These are phyloP conservation scores for Starmerella stigmatis DNA, from an alignment of 805 yeast species.

Conservation along the genomic window DNA sequence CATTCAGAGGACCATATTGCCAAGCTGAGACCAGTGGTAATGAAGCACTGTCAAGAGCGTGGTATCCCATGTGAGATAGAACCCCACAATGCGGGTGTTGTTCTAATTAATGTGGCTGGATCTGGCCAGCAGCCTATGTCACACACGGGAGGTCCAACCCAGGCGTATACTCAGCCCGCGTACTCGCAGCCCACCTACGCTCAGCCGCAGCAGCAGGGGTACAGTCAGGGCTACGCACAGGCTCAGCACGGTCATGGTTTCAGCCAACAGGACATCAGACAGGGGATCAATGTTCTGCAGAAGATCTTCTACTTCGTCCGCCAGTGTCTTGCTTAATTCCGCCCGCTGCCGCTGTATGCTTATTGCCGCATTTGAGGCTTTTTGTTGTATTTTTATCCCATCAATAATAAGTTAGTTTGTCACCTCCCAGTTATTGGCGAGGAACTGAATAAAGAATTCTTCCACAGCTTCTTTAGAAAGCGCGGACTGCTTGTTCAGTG, in stretches of 20 bases:
- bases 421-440: conserved; percentile 48
- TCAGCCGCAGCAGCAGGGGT: conserved; percentile 9
- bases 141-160: conserved; percentile 31
- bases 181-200: conserved; percentile 5
- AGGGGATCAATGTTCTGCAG: conserved; percentile 18
- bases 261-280: conserved; percentile 1
- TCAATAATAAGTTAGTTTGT: conserved; percentile 4
- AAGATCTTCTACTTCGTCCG: conserved; percentile 20
- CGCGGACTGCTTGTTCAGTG: conserved; percentile 67
- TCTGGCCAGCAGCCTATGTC: too few relatives aligned
- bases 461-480: conserved; percentile 59
- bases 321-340: conserved; percentile 10
- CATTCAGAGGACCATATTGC: conserved; percentile 78
- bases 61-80: conserved; percentile 53
- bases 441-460: conserved; percentile 66
- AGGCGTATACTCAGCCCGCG: conserved; percentile 5
- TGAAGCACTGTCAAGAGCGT: conserved; percentile 59
- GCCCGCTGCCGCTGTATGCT: neutral
- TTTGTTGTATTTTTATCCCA: neutral
- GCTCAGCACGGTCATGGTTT: neutral
- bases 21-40: conserved; percentile 82
- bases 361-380: neutral
- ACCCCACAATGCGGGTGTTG: conserved; percentile 66
- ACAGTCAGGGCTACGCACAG: conserved; percentile 23
- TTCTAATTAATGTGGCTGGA: conserved; percentile 53